phyloP scores from a whole-genome alignment of 106 monocot genomes.

The Gastrodia elata region DNA sequence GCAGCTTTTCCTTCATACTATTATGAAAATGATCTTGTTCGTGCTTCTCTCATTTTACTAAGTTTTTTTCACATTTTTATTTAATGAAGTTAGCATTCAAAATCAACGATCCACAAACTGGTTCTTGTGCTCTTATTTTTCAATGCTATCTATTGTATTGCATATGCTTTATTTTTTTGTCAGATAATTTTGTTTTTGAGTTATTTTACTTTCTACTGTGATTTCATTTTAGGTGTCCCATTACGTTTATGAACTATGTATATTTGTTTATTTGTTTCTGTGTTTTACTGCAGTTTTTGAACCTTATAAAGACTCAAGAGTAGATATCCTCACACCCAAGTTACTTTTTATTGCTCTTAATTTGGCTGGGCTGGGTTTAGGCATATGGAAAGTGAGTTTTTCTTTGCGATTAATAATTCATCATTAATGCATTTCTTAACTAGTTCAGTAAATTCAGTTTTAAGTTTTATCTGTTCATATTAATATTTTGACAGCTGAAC shows the following conservation, averaged over 20 bases:
- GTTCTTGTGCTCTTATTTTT: background rate
- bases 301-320: slow-evolving; percentile 81
- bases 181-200: background rate
- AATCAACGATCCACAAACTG: background rate
- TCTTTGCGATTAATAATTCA: background rate
- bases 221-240: background rate
- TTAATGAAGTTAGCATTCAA: background rate
- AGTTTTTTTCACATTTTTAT: background rate
- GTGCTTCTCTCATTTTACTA: background rate
- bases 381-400: slow-evolving; percentile 74
- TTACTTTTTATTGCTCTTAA: slow-evolving; percentile 79
- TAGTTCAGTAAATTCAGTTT: background rate
- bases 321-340: slow-evolving; percentile 61
- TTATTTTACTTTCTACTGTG: background rate
- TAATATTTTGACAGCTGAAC: slow-evolving; percentile 53
- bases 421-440: background rate
- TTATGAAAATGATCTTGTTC: background rate
- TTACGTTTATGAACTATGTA: too few relatives aligned
- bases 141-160: background rate
- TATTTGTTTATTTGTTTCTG: background rate
- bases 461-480: background rate
- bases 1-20: background rate
- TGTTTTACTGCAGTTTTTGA: slow-evolving; percentile 62
- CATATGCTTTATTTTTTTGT: background rate
- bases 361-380: slow-evolving; percentile 51